A percentile compares a stretch with the other conserved stretches of the same genome.
Evolutionary conservation across 495 filamentous ascomycete genomes (phyloP).

Genomic region (Talaromyces nanjingensis): DNA sequence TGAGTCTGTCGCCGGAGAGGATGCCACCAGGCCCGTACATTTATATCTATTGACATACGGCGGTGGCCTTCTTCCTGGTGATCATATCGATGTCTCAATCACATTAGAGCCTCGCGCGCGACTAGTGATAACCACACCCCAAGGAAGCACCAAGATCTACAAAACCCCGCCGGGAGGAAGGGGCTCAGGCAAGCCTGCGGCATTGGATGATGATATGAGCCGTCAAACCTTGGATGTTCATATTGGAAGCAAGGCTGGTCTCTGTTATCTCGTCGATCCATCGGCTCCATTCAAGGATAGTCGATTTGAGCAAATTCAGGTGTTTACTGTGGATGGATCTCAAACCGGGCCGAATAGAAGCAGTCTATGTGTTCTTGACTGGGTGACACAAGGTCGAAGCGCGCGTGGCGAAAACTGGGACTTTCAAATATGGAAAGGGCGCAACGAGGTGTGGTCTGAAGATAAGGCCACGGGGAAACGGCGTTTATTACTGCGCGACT

Average conservation of each 20-base stretch:
- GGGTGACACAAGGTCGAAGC: constrained; percentile 81
- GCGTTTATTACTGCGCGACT: constrained; percentile 73
- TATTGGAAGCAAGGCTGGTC: constrained; percentile 53
- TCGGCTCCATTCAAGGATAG: constrained; percentile 80
- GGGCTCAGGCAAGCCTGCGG: constrained; percentile 8
- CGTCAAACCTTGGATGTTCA: constrained; percentile 61
- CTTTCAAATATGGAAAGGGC: constrained; percentile 63
- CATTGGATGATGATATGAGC: constrained; percentile 39
- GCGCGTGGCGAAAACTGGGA: constrained; percentile 91
- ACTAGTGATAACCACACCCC: constrained; percentile 74
- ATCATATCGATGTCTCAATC: constrained; percentile 67
- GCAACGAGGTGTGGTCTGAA: constrained; percentile 75
- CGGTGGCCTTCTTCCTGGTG: constrained; percentile 82
- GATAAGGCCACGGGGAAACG: constrained; percentile 31
- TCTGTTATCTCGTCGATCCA: constrained; percentile 93
- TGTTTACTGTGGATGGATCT: constrained; percentile 56
- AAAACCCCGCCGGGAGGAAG: constrained; percentile 51
- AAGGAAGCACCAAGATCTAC: constrained; percentile 96
- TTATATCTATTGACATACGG: constrained; percentile 92
- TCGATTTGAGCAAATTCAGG: constrained; percentile 74
- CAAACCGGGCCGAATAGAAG: constrained; percentile 38
- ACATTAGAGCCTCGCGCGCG: constrained; percentile 56
- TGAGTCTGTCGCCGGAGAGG: constrained; percentile 20
- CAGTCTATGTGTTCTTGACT: constrained; percentile 78
- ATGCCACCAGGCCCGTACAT: constrained; percentile 40